phyloP scores from a whole-genome alignment of 495 filamentous ascomycete species.

The Neurospora sp. region DNA sequence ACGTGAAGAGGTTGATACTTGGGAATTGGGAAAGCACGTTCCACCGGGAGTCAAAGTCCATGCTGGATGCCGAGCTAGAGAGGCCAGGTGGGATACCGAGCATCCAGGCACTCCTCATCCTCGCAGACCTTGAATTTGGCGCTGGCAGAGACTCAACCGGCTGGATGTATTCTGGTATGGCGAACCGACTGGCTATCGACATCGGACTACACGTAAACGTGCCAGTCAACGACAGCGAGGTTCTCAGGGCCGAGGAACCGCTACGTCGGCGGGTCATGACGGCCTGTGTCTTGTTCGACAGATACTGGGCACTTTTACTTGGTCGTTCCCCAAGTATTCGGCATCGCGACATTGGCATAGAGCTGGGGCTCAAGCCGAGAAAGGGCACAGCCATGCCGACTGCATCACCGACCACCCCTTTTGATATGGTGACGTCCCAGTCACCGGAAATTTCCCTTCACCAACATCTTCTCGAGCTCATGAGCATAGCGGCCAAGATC shows the following conservation, averaged over 20 bases:
- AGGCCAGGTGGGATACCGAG: constrained; percentile 38
- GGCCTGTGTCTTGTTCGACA: constrained; percentile 43
- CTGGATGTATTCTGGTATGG: constrained; percentile 43
- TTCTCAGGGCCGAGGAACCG: constrained; percentile 4
- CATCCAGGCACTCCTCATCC: constrained; percentile 39
- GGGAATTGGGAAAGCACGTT: constrained; percentile 40
- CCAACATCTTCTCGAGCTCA: constrained; percentile 37
- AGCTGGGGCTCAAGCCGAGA: constrained; percentile 18
- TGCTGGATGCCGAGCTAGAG: constrained; percentile 43
- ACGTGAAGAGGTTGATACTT: constrained; percentile 36
- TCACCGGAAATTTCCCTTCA: constrained; percentile 33
- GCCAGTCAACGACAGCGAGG: constrained; percentile 30
- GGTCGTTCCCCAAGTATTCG: constrained; percentile 44
- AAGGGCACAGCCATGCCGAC: constrained; percentile 8
- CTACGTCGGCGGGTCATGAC: constrained; percentile 34
- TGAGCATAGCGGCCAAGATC: constrained; percentile 42
- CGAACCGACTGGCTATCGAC: constrained; percentile 40
- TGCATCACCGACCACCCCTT: neutral
- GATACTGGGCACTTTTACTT: constrained; percentile 41
- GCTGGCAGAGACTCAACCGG: constrained; percentile 41
- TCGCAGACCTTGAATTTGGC: constrained; percentile 43
- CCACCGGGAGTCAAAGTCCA: constrained; percentile 42
- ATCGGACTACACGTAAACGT: constrained; percentile 41
- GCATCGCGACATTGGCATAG: constrained; percentile 36
- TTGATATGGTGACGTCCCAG: constrained; percentile 6